Percentiles rank a stretch among this genome's conserved stretches.
These are phyloP conservation scores for Oryza glaberrima DNA, from an alignment of 176 grass and related monocot genomes.

Conservation along the genomic window DNA sequence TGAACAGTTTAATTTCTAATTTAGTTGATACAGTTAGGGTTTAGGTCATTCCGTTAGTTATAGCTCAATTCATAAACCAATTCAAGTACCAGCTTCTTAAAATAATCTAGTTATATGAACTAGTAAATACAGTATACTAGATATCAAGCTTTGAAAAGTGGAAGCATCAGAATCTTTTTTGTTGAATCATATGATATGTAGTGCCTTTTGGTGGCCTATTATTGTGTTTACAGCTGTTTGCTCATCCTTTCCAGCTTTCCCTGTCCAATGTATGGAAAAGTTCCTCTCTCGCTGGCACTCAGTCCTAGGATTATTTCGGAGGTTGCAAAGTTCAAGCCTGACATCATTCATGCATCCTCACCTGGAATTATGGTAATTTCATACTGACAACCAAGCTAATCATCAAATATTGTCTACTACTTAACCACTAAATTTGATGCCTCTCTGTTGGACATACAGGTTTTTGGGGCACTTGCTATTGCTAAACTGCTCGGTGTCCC, in stretches of 20 bases:
- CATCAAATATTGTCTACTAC: not conserved
- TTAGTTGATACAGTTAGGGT: not conserved
- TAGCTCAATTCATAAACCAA: not conserved
- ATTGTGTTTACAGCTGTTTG: constrained; percentile 29
- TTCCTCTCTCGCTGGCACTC: constrained; percentile 86
- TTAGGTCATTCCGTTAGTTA: not conserved
- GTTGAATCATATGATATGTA: constrained; percentile 8
- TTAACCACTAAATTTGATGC: constrained; percentile 6
- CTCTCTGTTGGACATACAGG: constrained; percentile 47
- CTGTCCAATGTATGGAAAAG: constrained; percentile 91
- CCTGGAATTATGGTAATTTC: constrained; percentile 92
- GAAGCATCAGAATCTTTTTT: not conserved
- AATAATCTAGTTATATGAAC: not conserved
- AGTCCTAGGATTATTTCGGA: constrained; percentile 94
- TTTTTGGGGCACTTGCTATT: constrained; percentile 90
- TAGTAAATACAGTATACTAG: not conserved
- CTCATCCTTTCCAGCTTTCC: constrained; percentile 70
- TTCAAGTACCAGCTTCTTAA: not conserved
- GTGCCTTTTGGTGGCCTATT: constrained; percentile 23
- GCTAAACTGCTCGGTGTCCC: constrained; percentile 83
- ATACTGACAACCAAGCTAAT: not conserved
- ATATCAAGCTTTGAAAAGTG: not conserved
- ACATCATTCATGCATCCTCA: constrained; percentile 95
- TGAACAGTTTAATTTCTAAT: not conserved
- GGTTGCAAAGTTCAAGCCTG: constrained; percentile 94